phyloP scores from a whole-genome alignment of 1,139 yeast species.

The Geotrichum klebahnii region DNA sequence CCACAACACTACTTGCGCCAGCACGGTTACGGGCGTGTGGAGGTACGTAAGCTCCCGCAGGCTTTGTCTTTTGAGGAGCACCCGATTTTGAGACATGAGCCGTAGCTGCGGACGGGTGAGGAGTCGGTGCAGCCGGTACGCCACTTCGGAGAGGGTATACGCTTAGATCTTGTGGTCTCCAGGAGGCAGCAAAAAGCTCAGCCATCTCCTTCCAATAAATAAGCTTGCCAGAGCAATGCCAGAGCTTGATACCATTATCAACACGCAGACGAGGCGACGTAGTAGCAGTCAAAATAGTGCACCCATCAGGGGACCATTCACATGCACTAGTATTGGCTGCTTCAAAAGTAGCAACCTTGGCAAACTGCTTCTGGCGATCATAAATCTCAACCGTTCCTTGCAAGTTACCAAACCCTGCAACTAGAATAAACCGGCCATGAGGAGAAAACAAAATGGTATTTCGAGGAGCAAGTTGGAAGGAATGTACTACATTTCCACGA shows the following conservation, averaged over 20 bases:
- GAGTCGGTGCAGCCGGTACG: conserved; percentile 56
- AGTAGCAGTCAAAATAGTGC: conserved; percentile 89
- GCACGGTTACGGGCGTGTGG: conserved; percentile 71
- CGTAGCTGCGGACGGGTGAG: conserved; percentile 54
- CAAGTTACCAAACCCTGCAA: conserved; percentile 96
- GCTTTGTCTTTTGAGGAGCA: conserved; percentile 42
- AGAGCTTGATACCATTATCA: conserved; percentile 88
- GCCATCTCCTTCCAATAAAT: conserved; percentile 72
- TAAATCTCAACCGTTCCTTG: conserved; percentile 95
- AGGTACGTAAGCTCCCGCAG: conserved; percentile 88
- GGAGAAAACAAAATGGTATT: conserved; percentile 92
- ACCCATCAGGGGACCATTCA: conserved; percentile 98
- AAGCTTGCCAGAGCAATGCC: conserved; percentile 87
- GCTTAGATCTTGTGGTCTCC: conserved; percentile 72
- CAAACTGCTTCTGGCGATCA: conserved; percentile 85
- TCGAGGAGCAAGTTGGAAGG: conserved; percentile 82
- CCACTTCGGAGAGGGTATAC: conserved; percentile 56
- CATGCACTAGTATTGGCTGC: conserved; percentile 94
- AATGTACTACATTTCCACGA: conserved; percentile 81
- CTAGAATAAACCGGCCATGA: conserved; percentile 82
- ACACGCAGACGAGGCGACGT: conserved; percentile 96
- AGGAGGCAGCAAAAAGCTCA: conserved; percentile 74
- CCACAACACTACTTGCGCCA: conserved; percentile 35
- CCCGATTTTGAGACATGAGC: conserved; percentile 36
- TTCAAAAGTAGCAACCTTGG: conserved; percentile 73